Base-by-base conservation (phyloP, 495 filamentous ascomycete species). In the Tuber borchii region DNA sequence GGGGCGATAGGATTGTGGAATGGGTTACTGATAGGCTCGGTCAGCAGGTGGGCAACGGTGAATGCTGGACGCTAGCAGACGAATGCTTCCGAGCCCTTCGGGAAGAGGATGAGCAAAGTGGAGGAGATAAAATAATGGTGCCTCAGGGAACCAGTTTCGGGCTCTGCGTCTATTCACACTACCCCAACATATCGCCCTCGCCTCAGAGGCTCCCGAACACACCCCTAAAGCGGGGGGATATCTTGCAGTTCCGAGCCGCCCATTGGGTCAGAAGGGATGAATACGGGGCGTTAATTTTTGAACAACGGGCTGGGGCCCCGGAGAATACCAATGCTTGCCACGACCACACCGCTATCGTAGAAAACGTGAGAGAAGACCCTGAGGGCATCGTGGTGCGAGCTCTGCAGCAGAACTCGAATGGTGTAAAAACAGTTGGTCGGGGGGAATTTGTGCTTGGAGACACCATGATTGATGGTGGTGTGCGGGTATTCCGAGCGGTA, bases 31-130 rank as follows among this genome's bases (percentile, higher is more conserved):
- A 71, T 20, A 70, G 78, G 48, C 75, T 85, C 4, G 84, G 85
- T 17, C 75, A 79, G 9, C 79, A 82, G 76, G 84, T 86, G 9
- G 85, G 85, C 42, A 81, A 86, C 70, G 85, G 85, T 19, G 84
- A 86, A 74, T 86, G 85, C 76, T 86, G 85, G 85, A 86, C 85
- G 42, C 78, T 86, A 17, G 84, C 84, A 20, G 75, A 82, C 42
- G 75, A 84, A 22, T 84, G 79, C 34, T 80, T 86, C 17, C 76
- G 77, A 48, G 82, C 81, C 10, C 75, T 85, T 34, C 83, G 76
- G 22, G 76, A 75, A 8, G 76, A 80, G 19, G 80, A 80, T 40
- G 78, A 77, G n/a, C 72, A 77, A 14, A 70, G 74, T 40, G 82
- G 80, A 22, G 51, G 76, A 40, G 81, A 84, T 45, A 81, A 83